Evolutionary conservation across 192 early-diverging fungal genomes (phyloP).

Genomic region (Linnemannia hyalina): DNA sequence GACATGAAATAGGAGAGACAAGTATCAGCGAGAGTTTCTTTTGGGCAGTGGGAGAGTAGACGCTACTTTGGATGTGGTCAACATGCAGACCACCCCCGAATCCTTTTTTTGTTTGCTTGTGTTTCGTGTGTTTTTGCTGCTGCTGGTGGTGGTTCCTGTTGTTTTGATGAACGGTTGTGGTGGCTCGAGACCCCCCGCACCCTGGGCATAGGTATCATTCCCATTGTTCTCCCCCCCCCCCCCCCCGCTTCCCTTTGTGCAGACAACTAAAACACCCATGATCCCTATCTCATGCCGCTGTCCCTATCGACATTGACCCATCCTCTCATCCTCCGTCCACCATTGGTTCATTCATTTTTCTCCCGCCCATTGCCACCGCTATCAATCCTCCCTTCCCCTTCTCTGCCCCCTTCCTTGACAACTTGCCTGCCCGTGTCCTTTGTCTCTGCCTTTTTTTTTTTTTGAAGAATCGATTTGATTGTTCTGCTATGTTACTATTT

Average conservation of each 20-base stretch:
- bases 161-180: neutral
- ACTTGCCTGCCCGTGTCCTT: neutral
- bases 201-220: neutral
- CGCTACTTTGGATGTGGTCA: neutral
- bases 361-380: neutral
- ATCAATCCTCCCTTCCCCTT: neutral
- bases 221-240: neutral
- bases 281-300: neutral
- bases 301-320: neutral
- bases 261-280: neutral
- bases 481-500: neutral
- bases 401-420: constrained; percentile 1
- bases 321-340: neutral
- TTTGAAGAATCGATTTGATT: neutral
- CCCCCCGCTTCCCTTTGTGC: neutral
- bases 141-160: neutral
- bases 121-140: neutral
- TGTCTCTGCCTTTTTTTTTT: neutral
- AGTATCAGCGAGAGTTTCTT: too few relatives aligned
- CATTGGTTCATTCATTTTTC: neutral
- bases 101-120: neutral
- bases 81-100: neutral
- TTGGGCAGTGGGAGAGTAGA: neutral
- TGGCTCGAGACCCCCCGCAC: constrained; percentile 1
- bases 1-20: neutral